Evolutionary conservation across 139 green algal genomes (phyloP).

Genomic region (Haematococcus lacustris): DNA sequence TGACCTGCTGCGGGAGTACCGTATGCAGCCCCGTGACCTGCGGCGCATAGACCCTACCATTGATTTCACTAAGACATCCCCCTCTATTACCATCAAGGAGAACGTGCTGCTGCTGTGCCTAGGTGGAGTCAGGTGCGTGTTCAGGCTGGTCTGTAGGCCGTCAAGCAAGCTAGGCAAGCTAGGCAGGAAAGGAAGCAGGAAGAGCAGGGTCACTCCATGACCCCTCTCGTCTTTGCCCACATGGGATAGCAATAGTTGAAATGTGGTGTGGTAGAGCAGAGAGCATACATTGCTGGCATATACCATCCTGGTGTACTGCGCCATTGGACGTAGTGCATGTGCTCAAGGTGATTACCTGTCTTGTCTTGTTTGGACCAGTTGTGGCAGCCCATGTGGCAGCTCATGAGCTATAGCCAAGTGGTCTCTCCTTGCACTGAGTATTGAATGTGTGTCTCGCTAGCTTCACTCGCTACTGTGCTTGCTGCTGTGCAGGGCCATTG

Average conservation of each 20-base stretch:
- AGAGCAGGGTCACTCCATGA: too few relatives aligned
- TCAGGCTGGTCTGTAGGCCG: background rate
- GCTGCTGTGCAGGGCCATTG: constrained; percentile 46
- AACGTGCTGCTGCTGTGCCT: constrained; percentile 84
- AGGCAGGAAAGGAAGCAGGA: too few relatives aligned
- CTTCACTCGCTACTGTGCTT: background rate
- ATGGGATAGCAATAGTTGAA: background rate
- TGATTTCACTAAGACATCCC: constrained; percentile 66
- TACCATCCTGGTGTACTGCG: background rate
- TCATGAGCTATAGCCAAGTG: background rate
- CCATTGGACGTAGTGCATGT: background rate
- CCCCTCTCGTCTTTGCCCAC: too few relatives aligned
- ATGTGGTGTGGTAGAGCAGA: background rate
- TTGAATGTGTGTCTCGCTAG: constrained; percentile 1
- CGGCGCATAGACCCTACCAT: constrained; percentile 84
- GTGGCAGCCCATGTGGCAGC: background rate
- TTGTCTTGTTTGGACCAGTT: too few relatives aligned
- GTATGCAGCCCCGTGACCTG: constrained; percentile 84
- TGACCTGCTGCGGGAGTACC: constrained; percentile 74
- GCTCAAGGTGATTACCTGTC: background rate
- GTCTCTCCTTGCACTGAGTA: background rate
- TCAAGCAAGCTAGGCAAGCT: too few relatives aligned
- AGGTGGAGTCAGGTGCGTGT: constrained; percentile 59
- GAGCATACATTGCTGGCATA: background rate
- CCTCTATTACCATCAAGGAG: constrained; percentile 80